Base-by-base conservation (phyloP, 2,329 filamentous ascomycete genomes). In the Penicillium sp. region DNA sequence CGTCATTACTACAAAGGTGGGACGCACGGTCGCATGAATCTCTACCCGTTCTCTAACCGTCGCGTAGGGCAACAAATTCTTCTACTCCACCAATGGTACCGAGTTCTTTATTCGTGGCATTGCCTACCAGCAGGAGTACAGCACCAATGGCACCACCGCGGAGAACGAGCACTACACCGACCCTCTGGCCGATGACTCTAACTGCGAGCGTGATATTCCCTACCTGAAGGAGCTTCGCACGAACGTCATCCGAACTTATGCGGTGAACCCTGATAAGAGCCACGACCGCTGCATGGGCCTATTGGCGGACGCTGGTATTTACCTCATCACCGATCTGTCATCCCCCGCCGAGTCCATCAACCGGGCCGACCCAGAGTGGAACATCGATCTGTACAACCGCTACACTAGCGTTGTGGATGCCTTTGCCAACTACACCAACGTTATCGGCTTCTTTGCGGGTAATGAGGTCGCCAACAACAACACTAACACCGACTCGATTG, bases 371-470 rank as follows among this genome's bases (percentile, higher is more conserved):
- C 90, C 94, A 19, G 73, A 83, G 64, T 99, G 95, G 95, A 88
- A 92, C 76, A 85, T 88, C 57, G 85, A 86, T 13, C 85, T 97
- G 53, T 96, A 89, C 82, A 76, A 84, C 41, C 91, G 92, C 67
- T 99, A 98, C 85, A 91, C 89, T 61, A 81, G 81, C 35, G 95
- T 99, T 64, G 83, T 99, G 63, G 93, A 98, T 75, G 84, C 86
- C 66, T 83, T 99, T 72, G 84, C 86, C 70, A 84, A 91, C 76
- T 98, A 96, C 85, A 85, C 87, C 79, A 99, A 99, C 82, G 89
- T 92, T 56, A 88, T 99, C 67, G 95, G 95, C 72, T 99, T 98
- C 89, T 98, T 99, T 78, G 94, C 93, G 70, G 95, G 95, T 76
- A 99, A 99, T 81, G 95, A 99, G 82, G 95, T 99, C 65, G 90